Base-by-base conservation (phyloP, 352 stramenopile species). In the Pythium utonaiense region DNA sequence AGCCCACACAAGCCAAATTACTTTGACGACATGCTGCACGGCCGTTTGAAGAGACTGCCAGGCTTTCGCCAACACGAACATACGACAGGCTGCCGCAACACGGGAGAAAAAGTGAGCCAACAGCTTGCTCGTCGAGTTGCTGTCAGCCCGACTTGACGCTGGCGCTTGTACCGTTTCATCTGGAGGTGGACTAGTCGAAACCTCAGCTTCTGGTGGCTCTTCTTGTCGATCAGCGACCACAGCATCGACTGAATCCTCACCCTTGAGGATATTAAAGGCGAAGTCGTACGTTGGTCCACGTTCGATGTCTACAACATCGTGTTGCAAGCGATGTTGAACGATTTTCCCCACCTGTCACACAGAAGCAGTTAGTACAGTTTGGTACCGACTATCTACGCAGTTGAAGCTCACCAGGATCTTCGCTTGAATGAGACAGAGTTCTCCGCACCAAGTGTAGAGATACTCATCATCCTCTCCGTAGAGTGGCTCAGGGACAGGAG, bases 31-130 rank as follows among this genome's bases (percentile, higher is more conserved):
- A 36, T 82, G 77, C 47, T 91, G 78, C 19, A 58, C 57, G 2
- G 61, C 73, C 7, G 66, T 78, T 60, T 89, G 78, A 0, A 92
- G 71, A 9, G 64, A 72, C 49, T 84, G 77, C 78, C 80, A 91
- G 16, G 75, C 78, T 10, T 74, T 70, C 0, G 59, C 67, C 14
- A 68, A 62, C 17, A 54, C 52, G 52, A 88, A 89, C 9, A 90
- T 44, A 27, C 67, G 70, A 47, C 75, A 86, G 12, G 67, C 70
- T 3, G 57, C 62, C 13, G 80, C 62, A n/a, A 71, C 62, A 45
- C 78, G 86, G 10, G 68, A 31, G 13, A 88, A 33, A 33, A 86
- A 68, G 14, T 69, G 54, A 0, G 50, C 34, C 36, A 91, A 51
- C 3, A 62, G 21, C 22, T 38, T 34, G 6, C 16, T 19, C 6